Base-by-base conservation (phyloP, 352 stramenopile genomes). In the Globisporangium parvum region DNA sequence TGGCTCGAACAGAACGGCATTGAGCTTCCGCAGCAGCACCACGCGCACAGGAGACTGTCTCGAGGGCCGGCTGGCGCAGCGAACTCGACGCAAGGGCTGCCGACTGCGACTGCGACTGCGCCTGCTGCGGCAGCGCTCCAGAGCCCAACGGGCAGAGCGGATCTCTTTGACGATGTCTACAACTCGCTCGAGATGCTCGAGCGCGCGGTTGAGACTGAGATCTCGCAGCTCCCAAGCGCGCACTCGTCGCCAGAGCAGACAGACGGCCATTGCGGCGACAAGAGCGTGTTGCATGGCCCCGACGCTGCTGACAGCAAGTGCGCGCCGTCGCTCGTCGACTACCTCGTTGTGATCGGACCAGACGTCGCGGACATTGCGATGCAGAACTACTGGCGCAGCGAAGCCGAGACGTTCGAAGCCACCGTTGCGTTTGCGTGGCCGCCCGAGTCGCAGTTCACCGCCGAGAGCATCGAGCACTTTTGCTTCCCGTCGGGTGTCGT, bases 381-480 rank as follows among this genome's bases (percentile, higher is more conserved):
- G 24, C 67, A 56, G 39, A 80, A 74, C 41, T 77, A 66, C 47
- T 74, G 70, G 73, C 71, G 69, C 15, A 58, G 66, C 31, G 51
- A 72, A 40, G 59, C 75, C 31, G 71, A 75, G 46, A 60, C 81
- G 12, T 87, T 75, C 40, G 74, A 86, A 45, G 66, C 79, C 1
- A 84, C 68, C 3, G 67, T 87, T 6, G 75, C 72, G 39, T 89
- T 89, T 40, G 75, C 77, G 4, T 73, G 78, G 51, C 79, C 79
- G n/a, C 73, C 79, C 1, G 64, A 85, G 40, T 70, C 70, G 40
- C 79, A 89, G 70, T 87, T 87, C 47, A 73, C 73, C 26, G 79
- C 75, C 1, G 75, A 87, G 52, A 82, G 77, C 54, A 79, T 89
- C 31, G 79, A 89, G 52, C 77, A 87, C 50, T 89, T 89, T 51